phyloP scores from a whole-genome alignment of 345 rosid genomes.

The Corchorus capsularis region DNA sequence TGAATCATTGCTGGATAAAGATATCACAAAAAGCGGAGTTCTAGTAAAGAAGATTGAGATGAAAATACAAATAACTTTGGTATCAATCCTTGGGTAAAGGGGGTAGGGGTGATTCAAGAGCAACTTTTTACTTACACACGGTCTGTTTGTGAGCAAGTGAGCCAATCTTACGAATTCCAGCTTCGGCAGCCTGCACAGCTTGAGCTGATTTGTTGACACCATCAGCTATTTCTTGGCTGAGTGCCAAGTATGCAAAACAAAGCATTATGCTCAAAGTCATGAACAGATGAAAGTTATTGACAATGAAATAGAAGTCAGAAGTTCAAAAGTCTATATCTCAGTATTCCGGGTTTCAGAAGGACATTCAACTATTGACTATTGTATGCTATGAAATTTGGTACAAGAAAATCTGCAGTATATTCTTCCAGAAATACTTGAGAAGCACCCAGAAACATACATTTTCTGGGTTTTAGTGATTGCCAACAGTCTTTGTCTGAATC shows the following conservation, averaged over 20 bases:
- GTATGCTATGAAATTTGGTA: neutral
- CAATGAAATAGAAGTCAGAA: neutral
- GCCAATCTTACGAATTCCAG: constrained; percentile 83
- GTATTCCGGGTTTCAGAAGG: neutral
- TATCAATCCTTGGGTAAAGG: neutral
- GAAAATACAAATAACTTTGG: neutral
- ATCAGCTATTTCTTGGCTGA: constrained; percentile 86
- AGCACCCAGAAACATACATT: neutral
- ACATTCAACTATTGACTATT: neutral
- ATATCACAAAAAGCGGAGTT: constrained; percentile 15
- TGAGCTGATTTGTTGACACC: constrained; percentile 90
- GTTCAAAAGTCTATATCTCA: neutral
- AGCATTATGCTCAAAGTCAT: neutral
- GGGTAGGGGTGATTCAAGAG: neutral
- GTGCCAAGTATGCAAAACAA: constrained; percentile 15
- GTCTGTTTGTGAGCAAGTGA: constrained; percentile 80
- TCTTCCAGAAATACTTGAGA: neutral
- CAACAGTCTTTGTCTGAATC: neutral
- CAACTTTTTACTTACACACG: constrained; percentile 48
- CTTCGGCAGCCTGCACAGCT: constrained; percentile 90
- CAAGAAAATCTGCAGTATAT: neutral
- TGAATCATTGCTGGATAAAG: constrained; percentile 74
- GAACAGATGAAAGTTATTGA: neutral
- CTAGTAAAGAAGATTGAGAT: neutral
- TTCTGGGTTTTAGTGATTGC: neutral